Conservation (phyloP, 306 rosid species). For the Crataegus laevigata region DNA sequence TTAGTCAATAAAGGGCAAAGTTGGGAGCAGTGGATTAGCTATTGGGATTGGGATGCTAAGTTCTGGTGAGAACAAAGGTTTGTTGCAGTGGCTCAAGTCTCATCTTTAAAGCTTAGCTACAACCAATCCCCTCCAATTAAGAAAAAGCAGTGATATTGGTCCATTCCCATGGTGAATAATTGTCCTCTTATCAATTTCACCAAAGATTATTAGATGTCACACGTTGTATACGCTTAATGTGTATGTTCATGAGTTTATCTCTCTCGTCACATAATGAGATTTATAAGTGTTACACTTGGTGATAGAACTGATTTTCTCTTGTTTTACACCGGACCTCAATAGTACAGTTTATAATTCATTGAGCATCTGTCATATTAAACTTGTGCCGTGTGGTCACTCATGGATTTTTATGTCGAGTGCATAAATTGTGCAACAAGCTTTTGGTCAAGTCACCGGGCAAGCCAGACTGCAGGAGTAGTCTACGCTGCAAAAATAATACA, state of each 20-base stretch:
- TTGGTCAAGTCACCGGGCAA: too few species aligned
- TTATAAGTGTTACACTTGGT: too few species aligned
- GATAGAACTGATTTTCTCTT: neutral
- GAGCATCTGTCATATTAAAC: neutral
- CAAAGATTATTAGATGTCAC: too few species aligned
- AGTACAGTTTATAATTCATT: neutral
- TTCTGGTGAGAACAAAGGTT: neutral
- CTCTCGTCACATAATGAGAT: too few species aligned
- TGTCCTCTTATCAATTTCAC: too few species aligned
- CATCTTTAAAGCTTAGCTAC: neutral
- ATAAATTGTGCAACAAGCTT: too few species aligned
- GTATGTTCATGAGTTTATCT: too few species aligned
- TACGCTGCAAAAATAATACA: neutral
- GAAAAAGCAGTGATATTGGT: neutral
- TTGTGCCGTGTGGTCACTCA: too few species aligned
- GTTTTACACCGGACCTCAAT: neutral
- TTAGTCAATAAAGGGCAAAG: neutral
- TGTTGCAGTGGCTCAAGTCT: neutral
- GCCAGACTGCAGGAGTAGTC: neutral
- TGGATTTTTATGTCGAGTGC: too few species aligned
- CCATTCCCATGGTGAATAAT: neutral
- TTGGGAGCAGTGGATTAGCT: slow-evolving; percentile 1
- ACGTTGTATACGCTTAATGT: too few species aligned
- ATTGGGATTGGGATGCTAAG: neutral
- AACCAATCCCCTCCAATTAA: neutral